Percentiles rank a stretch among this genome's conserved stretches.
phyloP scores from a whole-genome alignment of 2,329 filamentous ascomycete species.

The Curvularia spicifera region DNA sequence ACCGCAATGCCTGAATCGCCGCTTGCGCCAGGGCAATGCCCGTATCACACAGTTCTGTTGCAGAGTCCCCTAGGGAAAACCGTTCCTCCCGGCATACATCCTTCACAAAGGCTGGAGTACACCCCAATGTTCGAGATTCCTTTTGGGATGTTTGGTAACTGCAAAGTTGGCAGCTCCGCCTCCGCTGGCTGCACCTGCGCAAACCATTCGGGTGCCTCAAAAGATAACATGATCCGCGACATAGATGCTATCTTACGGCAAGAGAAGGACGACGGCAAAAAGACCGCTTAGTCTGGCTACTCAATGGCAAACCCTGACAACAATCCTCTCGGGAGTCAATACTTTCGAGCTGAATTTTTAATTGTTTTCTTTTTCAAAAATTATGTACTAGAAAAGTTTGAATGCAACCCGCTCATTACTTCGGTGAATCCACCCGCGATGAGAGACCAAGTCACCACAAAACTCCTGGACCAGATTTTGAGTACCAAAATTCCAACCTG shows the following conservation, averaged over 20 bases:
- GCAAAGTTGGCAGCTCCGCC: constrained; percentile 11
- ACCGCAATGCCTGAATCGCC: not conserved
- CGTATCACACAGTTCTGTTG: not conserved
- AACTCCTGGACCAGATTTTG: not conserved
- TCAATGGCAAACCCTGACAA: too few species aligned
- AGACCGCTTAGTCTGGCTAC: not conserved
- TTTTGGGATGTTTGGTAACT: not conserved
- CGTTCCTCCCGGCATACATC: not conserved
- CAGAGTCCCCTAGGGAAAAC: not conserved
- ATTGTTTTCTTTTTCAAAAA: not conserved
- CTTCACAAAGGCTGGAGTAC: constrained; percentile 1
- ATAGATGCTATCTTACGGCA: constrained; percentile 6
- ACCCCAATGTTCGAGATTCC: constrained; percentile 4
- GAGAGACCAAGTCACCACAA: too few species aligned
- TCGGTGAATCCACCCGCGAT: too few species aligned
- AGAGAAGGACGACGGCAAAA: not conserved
- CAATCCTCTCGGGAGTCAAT: not conserved
- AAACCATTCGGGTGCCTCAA: not conserved
- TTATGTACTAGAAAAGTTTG: too few species aligned
- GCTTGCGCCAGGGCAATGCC: not conserved
- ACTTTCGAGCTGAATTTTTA: not conserved
- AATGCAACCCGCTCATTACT: too few species aligned
- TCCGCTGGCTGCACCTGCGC: constrained; percentile 13
- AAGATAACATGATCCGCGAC: constrained; percentile 6
- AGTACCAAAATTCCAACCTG: not conserved